Percentiles rank a stretch among this genome's conserved stretches.
Evolutionary conservation across 768 basidiomycete species (phyloP).

Genomic region (Gelatoporia subvermispora): DNA sequence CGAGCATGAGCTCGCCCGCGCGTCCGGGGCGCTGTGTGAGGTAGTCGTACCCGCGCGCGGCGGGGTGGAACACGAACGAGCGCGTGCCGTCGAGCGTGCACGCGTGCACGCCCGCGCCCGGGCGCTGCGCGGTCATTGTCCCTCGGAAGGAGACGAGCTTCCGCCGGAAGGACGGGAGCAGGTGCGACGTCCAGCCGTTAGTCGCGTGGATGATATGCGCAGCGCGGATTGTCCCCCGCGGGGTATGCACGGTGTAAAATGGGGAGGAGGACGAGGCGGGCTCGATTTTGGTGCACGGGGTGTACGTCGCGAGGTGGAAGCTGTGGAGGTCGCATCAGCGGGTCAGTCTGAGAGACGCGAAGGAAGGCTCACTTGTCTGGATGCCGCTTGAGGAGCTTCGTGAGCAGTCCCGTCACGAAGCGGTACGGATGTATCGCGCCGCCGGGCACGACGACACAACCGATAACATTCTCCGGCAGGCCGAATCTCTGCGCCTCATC

Average conservation of each 20-base stretch:
- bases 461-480: conserved; percentile 40
- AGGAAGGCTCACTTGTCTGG: conserved; percentile 36
- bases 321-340: conserved; percentile 26
- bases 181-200: conserved; percentile 76
- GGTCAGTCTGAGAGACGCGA: not conserved
- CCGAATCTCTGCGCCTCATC: conserved; percentile 38
- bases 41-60: conserved; percentile 51
- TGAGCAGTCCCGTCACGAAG: conserved; percentile 55
- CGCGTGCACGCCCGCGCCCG: conserved; percentile 29
- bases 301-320: conserved; percentile 54
- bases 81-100: conserved; percentile 34
- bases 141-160: conserved; percentile 60
- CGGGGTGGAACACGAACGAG: conserved; percentile 56
- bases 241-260: conserved; percentile 54
- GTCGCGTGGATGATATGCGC: conserved; percentile 77
- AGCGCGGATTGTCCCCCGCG: conserved; percentile 51
- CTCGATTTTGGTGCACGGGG: conserved; percentile 53
- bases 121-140: conserved; percentile 62
- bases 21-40: conserved; percentile 54
- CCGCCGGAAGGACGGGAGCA: conserved; percentile 56
- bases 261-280: conserved; percentile 21
- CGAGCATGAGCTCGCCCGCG: conserved; percentile 56
- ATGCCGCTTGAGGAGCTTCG: conserved; percentile 47
- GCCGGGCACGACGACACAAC: conserved; percentile 48
- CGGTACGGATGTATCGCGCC: conserved; percentile 71